Percentiles rank a stretch among this genome's conserved stretches.
phyloP scores from a whole-genome alignment of 1,284 basidiomycete genomes.

The Baeospora myosura region DNA sequence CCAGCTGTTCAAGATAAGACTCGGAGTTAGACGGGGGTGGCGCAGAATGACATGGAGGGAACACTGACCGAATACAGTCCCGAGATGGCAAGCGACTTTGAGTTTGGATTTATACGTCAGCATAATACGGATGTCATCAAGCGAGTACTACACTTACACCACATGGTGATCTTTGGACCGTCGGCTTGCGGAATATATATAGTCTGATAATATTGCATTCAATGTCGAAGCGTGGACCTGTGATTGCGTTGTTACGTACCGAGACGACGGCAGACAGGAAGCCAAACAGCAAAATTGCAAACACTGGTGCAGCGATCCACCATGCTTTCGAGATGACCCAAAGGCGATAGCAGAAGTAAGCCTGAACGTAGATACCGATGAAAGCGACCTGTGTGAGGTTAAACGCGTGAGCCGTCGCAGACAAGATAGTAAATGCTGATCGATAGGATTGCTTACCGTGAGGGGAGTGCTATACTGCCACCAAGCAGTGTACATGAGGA shows the following conservation, averaged over 20 bases:
- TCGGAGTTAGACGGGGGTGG: too few species aligned
- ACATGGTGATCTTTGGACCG: conserved; percentile 15
- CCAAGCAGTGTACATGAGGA: conserved; percentile 25
- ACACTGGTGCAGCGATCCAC: conserved; percentile 18
- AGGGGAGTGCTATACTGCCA: conserved; percentile 18
- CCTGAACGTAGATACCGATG: conserved; percentile 26
- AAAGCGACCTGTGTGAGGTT: conserved; percentile 20
- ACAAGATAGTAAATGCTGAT: conserved; percentile 1
- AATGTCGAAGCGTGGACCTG: neutral
- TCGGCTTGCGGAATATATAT: conserved; percentile 18
- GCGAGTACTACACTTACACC: conserved; percentile 21
- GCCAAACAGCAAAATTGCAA: conserved; percentile 19
- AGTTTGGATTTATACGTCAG: conserved; percentile 5
- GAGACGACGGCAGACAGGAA: conserved; percentile 21
- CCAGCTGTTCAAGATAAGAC: too few species aligned
- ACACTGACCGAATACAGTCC: conserved; percentile 25
- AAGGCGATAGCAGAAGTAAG: conserved; percentile 23
- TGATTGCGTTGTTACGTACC: conserved; percentile 13
- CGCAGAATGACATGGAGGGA: neutral
- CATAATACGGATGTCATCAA: neutral
- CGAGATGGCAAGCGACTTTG: conserved; percentile 25
- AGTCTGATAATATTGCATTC: conserved; percentile 3
- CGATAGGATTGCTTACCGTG: conserved; percentile 5
- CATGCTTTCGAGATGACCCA: conserved; percentile 19
- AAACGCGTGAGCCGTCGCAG: neutral